A percentile compares a stretch with the other conserved stretches of the same genome.
These are phyloP conservation scores for Irpex lacteus DNA, from an alignment of 1,284 basidiomycete genomes.

Conservation along the genomic window DNA sequence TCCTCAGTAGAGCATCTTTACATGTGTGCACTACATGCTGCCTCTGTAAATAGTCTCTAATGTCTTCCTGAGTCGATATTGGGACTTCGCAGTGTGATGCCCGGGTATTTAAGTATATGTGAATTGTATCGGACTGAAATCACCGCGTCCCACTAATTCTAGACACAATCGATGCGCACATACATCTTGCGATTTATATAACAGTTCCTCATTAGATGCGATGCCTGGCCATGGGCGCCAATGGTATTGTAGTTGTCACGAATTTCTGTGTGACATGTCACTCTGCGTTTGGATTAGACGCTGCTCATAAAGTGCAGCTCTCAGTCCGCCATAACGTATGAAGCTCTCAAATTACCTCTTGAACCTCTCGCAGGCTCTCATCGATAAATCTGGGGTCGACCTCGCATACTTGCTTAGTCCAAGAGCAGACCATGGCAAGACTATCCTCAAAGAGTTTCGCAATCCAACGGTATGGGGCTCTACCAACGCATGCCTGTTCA, in stretches of 20 bases:
- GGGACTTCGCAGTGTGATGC: neutral
- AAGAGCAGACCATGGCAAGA: constrained; percentile 70
- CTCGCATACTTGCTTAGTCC: constrained; percentile 72
- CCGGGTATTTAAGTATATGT: neutral
- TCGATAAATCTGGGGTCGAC: constrained; percentile 62
- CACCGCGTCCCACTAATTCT: neutral
- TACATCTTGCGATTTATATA: neutral
- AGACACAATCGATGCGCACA: neutral
- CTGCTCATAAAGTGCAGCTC: neutral
- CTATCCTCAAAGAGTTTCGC: constrained; percentile 66
- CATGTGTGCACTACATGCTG: neutral
- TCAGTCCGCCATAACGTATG: constrained; percentile 29
- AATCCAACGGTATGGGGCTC: constrained; percentile 54
- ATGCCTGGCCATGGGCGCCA: too few species aligned
- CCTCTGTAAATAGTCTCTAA: neutral
- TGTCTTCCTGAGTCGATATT: neutral
- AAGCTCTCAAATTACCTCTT: constrained; percentile 61
- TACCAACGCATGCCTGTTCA: neutral
- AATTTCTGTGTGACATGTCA: too few species aligned
- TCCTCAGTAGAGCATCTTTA: too few species aligned
- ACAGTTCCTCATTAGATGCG: too few species aligned
- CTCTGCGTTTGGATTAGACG: neutral
- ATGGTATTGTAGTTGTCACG: too few species aligned
- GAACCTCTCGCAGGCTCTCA: constrained; percentile 59
- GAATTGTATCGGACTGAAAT: neutral